Percentiles rank a stretch among this genome's conserved stretches.
Evolutionary conservation across 179 eudicot species (phyloP).

Genomic region (Vitellaria paradoxa): DNA sequence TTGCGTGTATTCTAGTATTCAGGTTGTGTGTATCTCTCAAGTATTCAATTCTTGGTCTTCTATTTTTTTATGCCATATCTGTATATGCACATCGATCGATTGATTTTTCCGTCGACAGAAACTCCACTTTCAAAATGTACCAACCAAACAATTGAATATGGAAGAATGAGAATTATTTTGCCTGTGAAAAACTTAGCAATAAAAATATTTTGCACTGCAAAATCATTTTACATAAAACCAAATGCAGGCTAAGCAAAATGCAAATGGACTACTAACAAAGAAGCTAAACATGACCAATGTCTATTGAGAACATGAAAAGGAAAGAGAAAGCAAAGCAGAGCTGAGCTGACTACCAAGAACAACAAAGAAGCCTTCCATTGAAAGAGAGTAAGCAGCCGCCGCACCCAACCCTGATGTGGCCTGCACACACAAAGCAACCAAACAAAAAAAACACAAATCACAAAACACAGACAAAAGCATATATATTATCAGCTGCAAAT

Average conservation of each 20-base stretch:
- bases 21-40: not conserved
- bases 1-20: too few relatives aligned
- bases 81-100: not conserved
- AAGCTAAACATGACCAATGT: not conserved
- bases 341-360: conserved; percentile 55
- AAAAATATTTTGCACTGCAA: not conserved
- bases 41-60: not conserved
- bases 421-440: conserved; percentile 30
- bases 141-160: not conserved
- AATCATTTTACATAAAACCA: not conserved
- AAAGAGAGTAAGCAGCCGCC: conserved; percentile 66
- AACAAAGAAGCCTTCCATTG: conserved; percentile 70
- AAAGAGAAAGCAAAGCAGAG: not conserved
- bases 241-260: not conserved
- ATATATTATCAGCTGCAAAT: not conserved
- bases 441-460: not conserved
- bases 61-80: too few relatives aligned
- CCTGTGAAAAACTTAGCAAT: not conserved
- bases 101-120: not conserved
- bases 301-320: not conserved
- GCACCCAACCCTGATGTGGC: conserved; percentile 94
- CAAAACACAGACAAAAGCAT: not conserved
- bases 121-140: not conserved
- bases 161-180: not conserved
- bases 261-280: not conserved